phyloP scores from a whole-genome alignment of 805 yeast species.

The Pichia occidentalis region DNA sequence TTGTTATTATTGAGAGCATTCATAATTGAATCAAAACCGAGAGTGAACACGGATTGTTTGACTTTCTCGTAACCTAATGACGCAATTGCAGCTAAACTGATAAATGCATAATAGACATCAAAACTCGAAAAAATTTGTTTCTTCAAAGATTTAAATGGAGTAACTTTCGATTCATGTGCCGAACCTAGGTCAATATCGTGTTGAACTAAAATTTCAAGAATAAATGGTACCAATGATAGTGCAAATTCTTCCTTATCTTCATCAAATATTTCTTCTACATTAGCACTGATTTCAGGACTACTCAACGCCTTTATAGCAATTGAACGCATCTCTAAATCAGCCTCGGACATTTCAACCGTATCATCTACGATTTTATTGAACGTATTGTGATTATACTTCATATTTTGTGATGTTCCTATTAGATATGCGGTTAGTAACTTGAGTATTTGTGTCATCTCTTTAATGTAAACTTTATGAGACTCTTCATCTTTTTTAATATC shows the following conservation, averaged over 20 bases:
- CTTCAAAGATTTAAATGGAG: slow-evolving; percentile 20
- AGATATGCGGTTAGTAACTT: slow-evolving; percentile 32
- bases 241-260: slow-evolving; percentile 29
- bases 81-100: slow-evolving; percentile 46
- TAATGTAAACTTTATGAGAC: not conserved
- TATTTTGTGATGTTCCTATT: slow-evolving; percentile 25
- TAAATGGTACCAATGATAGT: slow-evolving; percentile 40
- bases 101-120: slow-evolving; percentile 40
- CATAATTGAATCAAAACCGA: slow-evolving; percentile 32
- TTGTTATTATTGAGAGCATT: slow-evolving; percentile 32
- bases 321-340: slow-evolving; percentile 23
- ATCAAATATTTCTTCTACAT: slow-evolving; percentile 37
- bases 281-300: slow-evolving; percentile 35
- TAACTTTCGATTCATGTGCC: slow-evolving; percentile 8
- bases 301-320: slow-evolving; percentile 39
- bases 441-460: slow-evolving; percentile 14
- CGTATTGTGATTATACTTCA: slow-evolving; percentile 18
- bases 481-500: not conserved
- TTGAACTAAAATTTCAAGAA: slow-evolving; percentile 41
- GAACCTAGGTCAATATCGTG: slow-evolving; percentile 26
- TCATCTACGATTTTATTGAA: slow-evolving; percentile 21
- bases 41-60: slow-evolving; percentile 31
- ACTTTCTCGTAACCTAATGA: slow-evolving; percentile 31
- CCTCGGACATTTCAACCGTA: slow-evolving; percentile 7
- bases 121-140: slow-evolving; percentile 24